Evolutionary conservation across 148 eudicot species (phyloP), one percentile per base, ranked within the genome.

Genomic region (Nepenthes mirabilis): DNA sequence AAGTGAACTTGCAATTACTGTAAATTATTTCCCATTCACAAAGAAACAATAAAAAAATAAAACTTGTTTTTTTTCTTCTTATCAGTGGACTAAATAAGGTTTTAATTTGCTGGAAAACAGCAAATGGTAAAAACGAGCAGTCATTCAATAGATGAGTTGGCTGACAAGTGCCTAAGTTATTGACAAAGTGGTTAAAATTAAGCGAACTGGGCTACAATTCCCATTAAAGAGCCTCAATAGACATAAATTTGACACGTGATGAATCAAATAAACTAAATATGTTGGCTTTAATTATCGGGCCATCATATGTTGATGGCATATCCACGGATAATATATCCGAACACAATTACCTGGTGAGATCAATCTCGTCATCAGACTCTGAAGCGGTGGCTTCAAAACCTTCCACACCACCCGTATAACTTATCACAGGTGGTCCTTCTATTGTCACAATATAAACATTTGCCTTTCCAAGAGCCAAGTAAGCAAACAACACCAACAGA

Each of bases 371-470:
- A 71, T 88, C 96, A 69, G 94, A 78, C 48, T 91, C 96, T 2
- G 80, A 79, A 57, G 88, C 87, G 65, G 96, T 91, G 67, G 96
- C 88, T 73, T 86, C 91, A 23, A 85, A 86, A 60, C 90, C 95
- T 54, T 74, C 64, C 56, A 86, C 72, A 9, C 91, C 96, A n/a
- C 98, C 98, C 65, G 40, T 79, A 43, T 91, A 91, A 64, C 87
- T 86, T 61, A 91, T 70, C 37, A 86, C 85, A 48, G 98, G 96
- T 71, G 88, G 95, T 40, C 82, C 98, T 69, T 91, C 96, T 65
- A 91, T 65, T 43, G 75, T 79, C 60, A 83, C 96, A 56, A 91
- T 83, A 71, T 83, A 91, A 55, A 91, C 67, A 64, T 91, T 90
- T 11, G 80, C 84, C 54, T 66, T 74, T 48, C 68, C 78, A 34